Conservation (phyloP, 306 rosid species). For the Prunus padus region DNA sequence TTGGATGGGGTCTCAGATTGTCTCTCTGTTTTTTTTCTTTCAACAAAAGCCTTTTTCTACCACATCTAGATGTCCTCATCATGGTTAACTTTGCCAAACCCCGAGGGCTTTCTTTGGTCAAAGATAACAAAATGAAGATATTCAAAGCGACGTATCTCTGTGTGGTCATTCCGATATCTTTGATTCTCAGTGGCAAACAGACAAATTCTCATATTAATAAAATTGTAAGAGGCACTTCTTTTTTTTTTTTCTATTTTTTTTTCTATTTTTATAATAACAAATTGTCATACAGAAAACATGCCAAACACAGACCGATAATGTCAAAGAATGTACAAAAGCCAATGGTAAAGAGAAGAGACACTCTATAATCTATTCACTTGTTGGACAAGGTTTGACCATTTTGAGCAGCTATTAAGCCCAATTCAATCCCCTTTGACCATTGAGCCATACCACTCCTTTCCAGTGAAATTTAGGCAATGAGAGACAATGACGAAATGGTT, state of each 20-base stretch:
- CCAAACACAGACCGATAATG: background rate
- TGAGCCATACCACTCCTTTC: slow-evolving; percentile 27
- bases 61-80: no score
- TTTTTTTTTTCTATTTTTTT: background rate
- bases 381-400: slow-evolving; percentile 20
- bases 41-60: no score
- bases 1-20: background rate
- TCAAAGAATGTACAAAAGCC: background rate
- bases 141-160: slow-evolving; percentile 5
- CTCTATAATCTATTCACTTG: background rate
- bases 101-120: background rate
- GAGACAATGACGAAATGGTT: slow-evolving; percentile 35
- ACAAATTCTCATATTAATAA: background rate
- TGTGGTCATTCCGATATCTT: background rate
- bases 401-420: slow-evolving; percentile 11
- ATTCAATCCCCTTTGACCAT: slow-evolving; percentile 2
- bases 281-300: background rate
- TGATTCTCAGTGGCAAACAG: background rate
- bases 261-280: background rate
- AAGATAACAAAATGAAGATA: background rate
- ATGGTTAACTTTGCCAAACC: no score
- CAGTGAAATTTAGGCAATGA: slow-evolving; percentile 37
- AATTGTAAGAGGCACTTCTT: background rate
- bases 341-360: background rate
- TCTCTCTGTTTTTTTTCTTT: background rate